Base-by-base conservation (phyloP, 1,139 yeast genomes). In the Yamadazyma triangularis region DNA sequence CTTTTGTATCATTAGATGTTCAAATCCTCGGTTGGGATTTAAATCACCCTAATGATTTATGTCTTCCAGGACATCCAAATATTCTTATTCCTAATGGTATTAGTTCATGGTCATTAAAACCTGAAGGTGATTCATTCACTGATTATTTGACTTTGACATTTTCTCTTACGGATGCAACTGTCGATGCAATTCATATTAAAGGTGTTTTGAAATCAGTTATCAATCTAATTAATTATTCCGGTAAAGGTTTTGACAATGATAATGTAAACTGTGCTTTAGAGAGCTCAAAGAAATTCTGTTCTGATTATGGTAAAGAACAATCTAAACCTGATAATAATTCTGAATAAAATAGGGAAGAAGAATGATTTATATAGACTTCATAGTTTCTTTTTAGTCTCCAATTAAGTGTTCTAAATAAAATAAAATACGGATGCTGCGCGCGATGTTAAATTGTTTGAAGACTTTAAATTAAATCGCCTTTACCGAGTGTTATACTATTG, bases 1-100 rank as follows among this genome's bases (percentile, higher is more conserved):
- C 64, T 3, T 56, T 62, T 27, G 36, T 66, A 10, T 70, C 70
- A 25, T 62, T 70, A 35, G 59, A 57, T 19, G 44, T 64, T 19
- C 53, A 55, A n/a, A 57, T 59, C 3, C 40, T 50, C n/a, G 56
- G 65, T 3, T 68, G 72, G 68, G 53, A 58, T 28, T 22, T 35
- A 10, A 27, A 34, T 15, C 44, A 51, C 15, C 55, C 58, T 2
- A 32, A 39, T 18, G 45, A 34, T 28, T 35, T 37, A 9, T 58
- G 50, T 49, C 50, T 27, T 4, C 36, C 31, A 24, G 41, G 44
- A 13, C 38, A 43, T 31, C 55, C 41, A 30, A 56, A 44, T 37
- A 56, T 53, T 3, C 38, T 60, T 12, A 57, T 62, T 23, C 67
- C 69, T 3, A 62, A 60, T 35, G 65, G 66, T 4, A 45, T 62